Percentiles rank a stretch among this genome's conserved stretches.
Conservation (phyloP, 1,139 yeast genomes). For the Pichia sp. region DNA sequence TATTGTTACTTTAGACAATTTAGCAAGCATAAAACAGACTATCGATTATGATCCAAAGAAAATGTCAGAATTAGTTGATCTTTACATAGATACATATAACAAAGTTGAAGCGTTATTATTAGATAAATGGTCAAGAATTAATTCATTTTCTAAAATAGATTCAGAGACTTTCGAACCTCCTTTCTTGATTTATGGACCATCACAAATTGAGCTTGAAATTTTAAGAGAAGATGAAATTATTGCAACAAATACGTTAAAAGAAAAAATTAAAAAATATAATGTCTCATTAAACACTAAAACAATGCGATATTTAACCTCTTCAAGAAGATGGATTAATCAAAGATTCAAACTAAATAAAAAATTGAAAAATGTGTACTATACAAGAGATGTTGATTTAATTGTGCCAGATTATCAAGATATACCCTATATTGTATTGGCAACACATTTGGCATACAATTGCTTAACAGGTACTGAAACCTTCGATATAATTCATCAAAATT, state of each 20-base stretch:
- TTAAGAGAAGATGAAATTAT: conserved; percentile 23
- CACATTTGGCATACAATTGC: conserved; percentile 24
- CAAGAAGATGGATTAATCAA: conserved; percentile 29
- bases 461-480: conserved; percentile 19
- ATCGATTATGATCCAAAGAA: conserved; percentile 7
- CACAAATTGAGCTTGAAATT: conserved; percentile 27
- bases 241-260: conserved; percentile 24
- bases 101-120: conserved; percentile 11
- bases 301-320: conserved; percentile 27
- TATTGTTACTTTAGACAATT: conserved; percentile 7
- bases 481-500: conserved; percentile 24
- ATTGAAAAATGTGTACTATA: conserved; percentile 20
- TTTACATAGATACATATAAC: conserved; percentile 8
- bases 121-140: conserved; percentile 13
- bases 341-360: conserved; percentile 21
- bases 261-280: conserved; percentile 21
- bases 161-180: conserved; percentile 13
- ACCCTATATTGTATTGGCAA: conserved; percentile 27
- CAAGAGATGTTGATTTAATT: conserved; percentile 24
- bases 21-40: conserved; percentile 2
- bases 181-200: conserved; percentile 29
- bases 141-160: conserved; percentile 2
- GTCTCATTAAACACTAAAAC: conserved; percentile 25
- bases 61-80: conserved; percentile 6
- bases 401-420: conserved; percentile 26